Conservation (phyloP, 805 yeast genomes). For the Metschnikowia baotianmanensis region DNA sequence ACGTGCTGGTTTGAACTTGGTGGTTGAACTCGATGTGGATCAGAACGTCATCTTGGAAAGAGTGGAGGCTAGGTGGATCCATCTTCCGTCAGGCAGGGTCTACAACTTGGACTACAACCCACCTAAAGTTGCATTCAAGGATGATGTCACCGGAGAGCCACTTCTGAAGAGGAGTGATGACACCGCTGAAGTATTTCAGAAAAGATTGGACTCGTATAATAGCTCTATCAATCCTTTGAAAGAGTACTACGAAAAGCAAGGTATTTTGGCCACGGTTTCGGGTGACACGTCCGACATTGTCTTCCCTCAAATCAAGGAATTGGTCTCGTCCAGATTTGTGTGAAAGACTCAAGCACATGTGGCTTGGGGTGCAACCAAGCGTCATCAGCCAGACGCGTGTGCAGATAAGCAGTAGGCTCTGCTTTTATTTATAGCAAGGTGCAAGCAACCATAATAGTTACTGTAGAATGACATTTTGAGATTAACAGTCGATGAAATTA, state of each 20-base stretch:
- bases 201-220: slow-evolving; percentile 63
- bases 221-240: slow-evolving; percentile 60
- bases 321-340: slow-evolving; percentile 27
- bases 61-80: slow-evolving; percentile 84
- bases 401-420: too few species aligned
- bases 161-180: slow-evolving; percentile 80
- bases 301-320: slow-evolving; percentile 60
- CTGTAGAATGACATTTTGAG: too few species aligned
- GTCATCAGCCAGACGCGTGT: too few species aligned
- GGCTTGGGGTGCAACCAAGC: too few species aligned
- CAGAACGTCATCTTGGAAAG: slow-evolving; percentile 75
- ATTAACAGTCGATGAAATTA: too few species aligned
- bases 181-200: slow-evolving; percentile 66
- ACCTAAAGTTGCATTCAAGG: slow-evolving; percentile 76
- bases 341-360: too few species aligned
- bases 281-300: slow-evolving; percentile 86
- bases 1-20: slow-evolving; percentile 57
- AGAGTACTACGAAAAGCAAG: slow-evolving; percentile 49
- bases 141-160: slow-evolving; percentile 89
- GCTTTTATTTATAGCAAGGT: too few species aligned
- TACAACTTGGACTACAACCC: slow-evolving; percentile 87
- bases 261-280: slow-evolving; percentile 50
- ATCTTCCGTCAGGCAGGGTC: slow-evolving; percentile 78
- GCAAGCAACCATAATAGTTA: too few species aligned
- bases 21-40: slow-evolving; percentile 88